These are phyloP conservation scores for Colletotrichum simmondsii DNA, from an alignment of 2,329 filamentous ascomycete genomes.

Conservation along the genomic window DNA sequence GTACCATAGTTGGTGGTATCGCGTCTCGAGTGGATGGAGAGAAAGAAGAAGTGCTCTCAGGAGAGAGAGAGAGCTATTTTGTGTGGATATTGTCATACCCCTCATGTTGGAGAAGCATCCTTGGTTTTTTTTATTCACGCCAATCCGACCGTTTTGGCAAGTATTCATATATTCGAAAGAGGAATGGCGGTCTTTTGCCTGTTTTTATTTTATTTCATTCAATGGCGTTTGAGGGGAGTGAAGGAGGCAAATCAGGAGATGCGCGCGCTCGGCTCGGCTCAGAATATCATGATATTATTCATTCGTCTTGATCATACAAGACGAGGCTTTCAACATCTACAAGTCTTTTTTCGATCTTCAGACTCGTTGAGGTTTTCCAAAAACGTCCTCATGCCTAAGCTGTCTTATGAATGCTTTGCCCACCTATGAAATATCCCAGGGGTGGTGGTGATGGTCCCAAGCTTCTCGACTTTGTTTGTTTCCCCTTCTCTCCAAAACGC, in stretches of 20 bases:
- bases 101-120: background rate
- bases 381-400: background rate
- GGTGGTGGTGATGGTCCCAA: too few species aligned
- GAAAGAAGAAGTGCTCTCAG: background rate
- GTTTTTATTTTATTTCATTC: background rate
- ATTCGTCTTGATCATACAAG: background rate
- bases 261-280: background rate
- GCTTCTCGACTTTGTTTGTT: background rate
- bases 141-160: background rate
- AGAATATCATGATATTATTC: background rate
- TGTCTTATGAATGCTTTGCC: background rate
- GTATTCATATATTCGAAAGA: constrained; percentile 1
- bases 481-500: constrained; percentile 41
- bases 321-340: background rate
- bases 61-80: background rate
- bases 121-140: background rate
- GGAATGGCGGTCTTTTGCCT: background rate
- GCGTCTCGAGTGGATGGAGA: background rate
- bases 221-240: background rate
- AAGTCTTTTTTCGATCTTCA: background rate
- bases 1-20: background rate
- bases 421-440: background rate
- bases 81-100: constrained; percentile 23
- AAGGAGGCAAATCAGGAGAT: background rate
- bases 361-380: background rate